Evolutionary conservation across 192 early-diverging fungal genomes (phyloP).

Genomic region (Diversispora eburnea): DNA sequence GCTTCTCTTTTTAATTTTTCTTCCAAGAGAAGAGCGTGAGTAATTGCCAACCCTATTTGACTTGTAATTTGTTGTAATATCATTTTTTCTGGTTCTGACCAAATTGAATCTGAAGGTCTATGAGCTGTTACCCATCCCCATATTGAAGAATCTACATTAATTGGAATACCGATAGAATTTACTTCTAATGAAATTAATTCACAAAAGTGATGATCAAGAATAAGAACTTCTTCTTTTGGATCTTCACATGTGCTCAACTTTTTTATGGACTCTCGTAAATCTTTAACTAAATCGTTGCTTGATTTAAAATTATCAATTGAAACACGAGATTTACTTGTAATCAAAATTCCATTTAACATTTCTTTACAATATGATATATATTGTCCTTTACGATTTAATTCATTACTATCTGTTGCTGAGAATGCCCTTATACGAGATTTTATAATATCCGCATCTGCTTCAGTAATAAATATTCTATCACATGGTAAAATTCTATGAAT

Average conservation of each 20-base stretch:
- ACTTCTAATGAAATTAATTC: background rate
- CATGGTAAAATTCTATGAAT: constrained; percentile 37
- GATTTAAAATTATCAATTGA: background rate
- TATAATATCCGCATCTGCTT: background rate
- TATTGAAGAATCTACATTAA: background rate
- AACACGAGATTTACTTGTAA: no score
- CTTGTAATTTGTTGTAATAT: constrained; percentile 41
- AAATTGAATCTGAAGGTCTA: constrained; percentile 15
- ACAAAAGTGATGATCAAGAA: background rate
- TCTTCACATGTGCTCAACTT: background rate
- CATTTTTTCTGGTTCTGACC: constrained; percentile 35
- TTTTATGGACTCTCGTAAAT: no score
- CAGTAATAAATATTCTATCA: constrained; percentile 36
- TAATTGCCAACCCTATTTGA: constrained; percentile 42
- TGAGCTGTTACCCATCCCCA: constrained; percentile 24
- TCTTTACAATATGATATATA: no score
- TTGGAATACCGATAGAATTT: background rate
- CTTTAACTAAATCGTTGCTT: background rate
- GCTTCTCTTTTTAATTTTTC: constrained; percentile 41
- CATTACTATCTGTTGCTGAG: background rate
- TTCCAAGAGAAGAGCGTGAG: constrained; percentile 36
- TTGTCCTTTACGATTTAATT: background rate
- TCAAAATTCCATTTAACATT: no score
- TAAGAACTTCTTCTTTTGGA: background rate
- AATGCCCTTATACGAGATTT: background rate